Conservation (phyloP, 768 basidiomycete genomes). For the Hygrocybe coccinea region DNA sequence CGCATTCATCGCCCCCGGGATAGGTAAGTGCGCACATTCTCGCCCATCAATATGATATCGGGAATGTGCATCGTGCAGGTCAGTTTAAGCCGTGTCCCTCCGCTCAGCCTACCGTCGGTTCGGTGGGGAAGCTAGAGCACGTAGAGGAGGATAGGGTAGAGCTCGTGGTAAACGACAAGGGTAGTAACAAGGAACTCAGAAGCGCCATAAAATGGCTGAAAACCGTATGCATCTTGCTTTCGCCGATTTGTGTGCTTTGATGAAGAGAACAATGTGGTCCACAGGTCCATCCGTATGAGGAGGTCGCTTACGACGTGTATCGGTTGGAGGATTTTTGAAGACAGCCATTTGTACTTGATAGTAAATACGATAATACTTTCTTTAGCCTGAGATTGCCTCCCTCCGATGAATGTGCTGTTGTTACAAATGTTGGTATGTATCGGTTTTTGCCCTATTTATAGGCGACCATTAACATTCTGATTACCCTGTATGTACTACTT, state of each 20-base stretch:
- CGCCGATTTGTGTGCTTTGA: constrained; percentile 1
- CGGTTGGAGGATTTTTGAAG: constrained; percentile 41
- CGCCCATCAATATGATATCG: background rate
- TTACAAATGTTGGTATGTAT: no score
- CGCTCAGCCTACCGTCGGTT: constrained; percentile 45
- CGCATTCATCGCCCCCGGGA: constrained; percentile 52
- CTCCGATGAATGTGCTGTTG: no score
- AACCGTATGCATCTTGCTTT: constrained; percentile 35
- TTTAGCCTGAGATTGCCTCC: no score
- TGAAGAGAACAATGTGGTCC: background rate
- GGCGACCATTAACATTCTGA: no score
- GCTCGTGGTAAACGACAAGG: constrained; percentile 41
- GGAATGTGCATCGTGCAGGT: constrained; percentile 26
- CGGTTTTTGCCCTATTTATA: no score
- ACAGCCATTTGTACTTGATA: background rate
- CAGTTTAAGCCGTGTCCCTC: constrained; percentile 41
- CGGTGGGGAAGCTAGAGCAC: constrained; percentile 38
- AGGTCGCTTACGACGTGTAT: constrained; percentile 55
- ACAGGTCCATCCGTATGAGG: constrained; percentile 54
- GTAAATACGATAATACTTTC: no score
- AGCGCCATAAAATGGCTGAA: constrained; percentile 43
- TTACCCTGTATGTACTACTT: no score
- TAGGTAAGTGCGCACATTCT: constrained; percentile 34
- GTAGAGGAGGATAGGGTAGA: constrained; percentile 55
- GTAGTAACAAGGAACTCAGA: constrained; percentile 32